phyloP scores from a whole-genome alignment of 192 early-diverging fungal genomes.

The Geranomyces michiganensis region DNA sequence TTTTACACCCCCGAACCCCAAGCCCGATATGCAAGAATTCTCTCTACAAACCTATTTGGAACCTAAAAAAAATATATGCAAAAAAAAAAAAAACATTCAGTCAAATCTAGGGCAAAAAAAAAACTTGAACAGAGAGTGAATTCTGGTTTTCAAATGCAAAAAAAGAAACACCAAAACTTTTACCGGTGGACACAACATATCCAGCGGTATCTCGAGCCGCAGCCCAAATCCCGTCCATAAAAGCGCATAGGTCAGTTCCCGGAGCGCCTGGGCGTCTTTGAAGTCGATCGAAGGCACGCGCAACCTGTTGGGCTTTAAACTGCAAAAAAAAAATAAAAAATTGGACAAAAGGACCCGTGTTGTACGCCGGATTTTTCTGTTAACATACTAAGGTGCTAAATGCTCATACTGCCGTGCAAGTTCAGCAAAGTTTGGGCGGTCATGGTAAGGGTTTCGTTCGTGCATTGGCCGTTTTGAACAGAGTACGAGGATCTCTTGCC shows the following conservation, averaged over 20 bases:
- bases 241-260: conserved; percentile 63
- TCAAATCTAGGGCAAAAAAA: neutral
- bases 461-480: conserved; percentile 56
- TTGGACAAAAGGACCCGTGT: no score
- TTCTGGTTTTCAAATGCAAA: neutral
- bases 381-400: conserved; percentile 54
- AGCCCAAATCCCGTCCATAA: conserved; percentile 66
- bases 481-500: no score
- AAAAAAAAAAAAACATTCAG: neutral
- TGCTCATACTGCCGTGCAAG: conserved; percentile 52
- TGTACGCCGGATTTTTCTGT: no score
- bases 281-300: conserved; percentile 59
- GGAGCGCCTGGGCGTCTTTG: conserved; percentile 61
- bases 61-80: neutral
- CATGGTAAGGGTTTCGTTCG: conserved; percentile 58
- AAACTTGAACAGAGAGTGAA: neutral
- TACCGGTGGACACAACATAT: conserved; percentile 71
- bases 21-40: neutral
- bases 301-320: conserved; percentile 11
- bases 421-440: conserved; percentile 55
- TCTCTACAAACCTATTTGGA: neutral
- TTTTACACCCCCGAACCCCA: no score
- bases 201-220: conserved; percentile 67
- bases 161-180: neutral
- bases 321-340: no score